Percentiles rank a stretch among this genome's conserved stretches.
phyloP scores from a whole-genome alignment of 768 basidiomycete genomes.

The Aureoboletus auriporus region DNA sequence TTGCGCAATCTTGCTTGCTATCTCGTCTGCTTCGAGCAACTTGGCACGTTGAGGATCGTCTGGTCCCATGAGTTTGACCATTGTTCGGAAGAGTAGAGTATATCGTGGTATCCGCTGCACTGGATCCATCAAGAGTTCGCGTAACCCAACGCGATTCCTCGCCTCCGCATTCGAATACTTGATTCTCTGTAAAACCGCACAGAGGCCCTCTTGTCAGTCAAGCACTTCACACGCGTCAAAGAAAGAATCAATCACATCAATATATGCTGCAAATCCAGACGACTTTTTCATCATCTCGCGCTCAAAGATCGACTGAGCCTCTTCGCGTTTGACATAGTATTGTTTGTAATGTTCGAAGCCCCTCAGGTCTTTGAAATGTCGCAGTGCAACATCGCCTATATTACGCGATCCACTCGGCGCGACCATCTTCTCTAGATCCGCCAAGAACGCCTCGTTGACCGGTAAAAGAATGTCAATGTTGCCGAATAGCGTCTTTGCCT shows the following conservation, averaged over 20 bases:
- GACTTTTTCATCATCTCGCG: conserved; percentile 75
- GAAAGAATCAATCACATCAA: conserved; percentile 60
- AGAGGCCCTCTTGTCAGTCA: conserved; percentile 3
- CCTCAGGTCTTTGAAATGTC: conserved; percentile 78
- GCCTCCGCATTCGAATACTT: conserved; percentile 78
- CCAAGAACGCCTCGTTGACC: conserved; percentile 85
- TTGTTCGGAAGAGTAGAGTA: conserved; percentile 86
- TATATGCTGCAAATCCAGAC: conserved; percentile 78
- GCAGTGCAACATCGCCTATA: conserved; percentile 81
- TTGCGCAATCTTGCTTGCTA: conserved; percentile 85
- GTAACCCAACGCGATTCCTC: conserved; percentile 79
- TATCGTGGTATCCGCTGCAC: conserved; percentile 95
- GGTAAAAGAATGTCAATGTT: conserved; percentile 88
- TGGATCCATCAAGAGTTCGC: conserved; percentile 93
- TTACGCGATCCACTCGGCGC: conserved; percentile 51
- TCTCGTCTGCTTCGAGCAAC: conserved; percentile 78
- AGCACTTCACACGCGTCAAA: conserved; percentile 3
- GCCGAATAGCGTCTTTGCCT: conserved; percentile 90
- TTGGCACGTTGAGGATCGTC: conserved; percentile 75
- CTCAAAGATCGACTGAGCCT: conserved; percentile 86
- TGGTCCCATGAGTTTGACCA: conserved; percentile 85
- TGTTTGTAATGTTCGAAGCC: conserved; percentile 91
- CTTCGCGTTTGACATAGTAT: conserved; percentile 90
- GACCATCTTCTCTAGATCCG: conserved; percentile 77
- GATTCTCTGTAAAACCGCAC: conserved; percentile 53